Evolutionary conservation across 148 eudicot species (phyloP).

Genomic region (Polygonum maritimum): DNA sequence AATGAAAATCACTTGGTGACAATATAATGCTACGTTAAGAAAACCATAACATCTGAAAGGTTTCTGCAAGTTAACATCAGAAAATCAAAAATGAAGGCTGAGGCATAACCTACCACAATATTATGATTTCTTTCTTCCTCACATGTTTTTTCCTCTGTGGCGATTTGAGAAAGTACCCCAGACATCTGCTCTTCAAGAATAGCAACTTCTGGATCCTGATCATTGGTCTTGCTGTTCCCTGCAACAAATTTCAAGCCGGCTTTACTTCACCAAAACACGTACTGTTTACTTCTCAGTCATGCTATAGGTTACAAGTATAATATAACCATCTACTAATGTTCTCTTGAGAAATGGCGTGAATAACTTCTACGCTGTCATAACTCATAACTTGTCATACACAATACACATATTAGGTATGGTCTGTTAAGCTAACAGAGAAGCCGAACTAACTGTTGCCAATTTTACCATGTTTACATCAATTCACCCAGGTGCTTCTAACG

Average conservation of each 20-base stretch:
- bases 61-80: not conserved
- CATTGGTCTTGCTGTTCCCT: not conserved
- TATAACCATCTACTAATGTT: not conserved
- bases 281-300: not conserved
- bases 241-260: slow-evolving; percentile 15
- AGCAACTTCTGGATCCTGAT: slow-evolving; percentile 17
- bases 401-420: not conserved
- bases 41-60: not conserved
- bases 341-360: not conserved
- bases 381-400: not conserved
- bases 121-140: slow-evolving; percentile 32
- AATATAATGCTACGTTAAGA: not conserved
- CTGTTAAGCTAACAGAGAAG: not conserved
- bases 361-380: not conserved
- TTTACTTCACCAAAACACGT: not conserved
- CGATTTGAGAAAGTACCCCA: slow-evolving; percentile 37
- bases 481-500: not conserved
- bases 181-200: slow-evolving; percentile 34
- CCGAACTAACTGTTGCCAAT: not conserved
- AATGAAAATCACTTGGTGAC: not conserved
- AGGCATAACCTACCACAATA: slow-evolving; percentile 28
- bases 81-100: not conserved
- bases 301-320: not conserved
- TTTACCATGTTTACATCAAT: too few species aligned
- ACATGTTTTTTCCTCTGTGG: slow-evolving; percentile 33